A percentile compares a stretch with the other conserved stretches of the same genome.
Conservation (phyloP, 192 early-diverging fungal species). For the Coemansia sp. region DNA sequence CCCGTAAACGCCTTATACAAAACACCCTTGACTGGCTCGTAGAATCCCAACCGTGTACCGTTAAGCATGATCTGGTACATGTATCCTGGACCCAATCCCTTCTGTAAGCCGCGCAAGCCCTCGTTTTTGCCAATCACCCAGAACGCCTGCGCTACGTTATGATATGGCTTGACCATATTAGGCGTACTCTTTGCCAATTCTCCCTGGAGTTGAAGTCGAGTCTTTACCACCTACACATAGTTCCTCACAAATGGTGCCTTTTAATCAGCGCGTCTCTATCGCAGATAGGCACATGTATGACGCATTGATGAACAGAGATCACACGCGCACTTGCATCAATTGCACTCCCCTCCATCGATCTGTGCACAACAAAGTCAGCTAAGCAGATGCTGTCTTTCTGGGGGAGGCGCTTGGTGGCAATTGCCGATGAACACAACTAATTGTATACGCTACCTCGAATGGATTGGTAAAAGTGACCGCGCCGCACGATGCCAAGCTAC, state of each 20-base stretch:
- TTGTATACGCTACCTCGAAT: conserved; percentile 66
- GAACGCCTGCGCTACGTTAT: conserved; percentile 76
- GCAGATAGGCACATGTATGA: too few species aligned
- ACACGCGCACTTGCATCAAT: conserved; percentile 1
- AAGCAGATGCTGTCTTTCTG: not conserved
- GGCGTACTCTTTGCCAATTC: conserved; percentile 63
- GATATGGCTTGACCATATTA: conserved; percentile 61
- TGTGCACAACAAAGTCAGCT: not conserved
- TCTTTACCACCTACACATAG: conserved; percentile 78
- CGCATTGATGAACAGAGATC: conserved; percentile 2
- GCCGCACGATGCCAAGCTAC: conserved; percentile 83
- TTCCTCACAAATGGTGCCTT: not conserved
- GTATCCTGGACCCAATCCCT: conserved; percentile 87
- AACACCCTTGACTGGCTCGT: conserved; percentile 76
- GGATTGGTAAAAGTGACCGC: conserved; percentile 98
- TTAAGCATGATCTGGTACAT: conserved; percentile 92
- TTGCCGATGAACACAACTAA: not conserved
- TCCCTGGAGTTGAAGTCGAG: conserved; percentile 91
- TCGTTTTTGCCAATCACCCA: conserved; percentile 76
- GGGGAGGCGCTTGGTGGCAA: not conserved
- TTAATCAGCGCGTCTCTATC: not conserved
- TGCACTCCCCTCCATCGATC: not conserved
- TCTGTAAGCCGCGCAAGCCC: conserved; percentile 82
- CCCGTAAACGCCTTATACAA: conserved; percentile 53
- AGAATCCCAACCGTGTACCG: conserved; percentile 88